phyloP scores from a whole-genome alignment of 371 early-diverging fungal genomes.

The Mucor velutinosus region DNA sequence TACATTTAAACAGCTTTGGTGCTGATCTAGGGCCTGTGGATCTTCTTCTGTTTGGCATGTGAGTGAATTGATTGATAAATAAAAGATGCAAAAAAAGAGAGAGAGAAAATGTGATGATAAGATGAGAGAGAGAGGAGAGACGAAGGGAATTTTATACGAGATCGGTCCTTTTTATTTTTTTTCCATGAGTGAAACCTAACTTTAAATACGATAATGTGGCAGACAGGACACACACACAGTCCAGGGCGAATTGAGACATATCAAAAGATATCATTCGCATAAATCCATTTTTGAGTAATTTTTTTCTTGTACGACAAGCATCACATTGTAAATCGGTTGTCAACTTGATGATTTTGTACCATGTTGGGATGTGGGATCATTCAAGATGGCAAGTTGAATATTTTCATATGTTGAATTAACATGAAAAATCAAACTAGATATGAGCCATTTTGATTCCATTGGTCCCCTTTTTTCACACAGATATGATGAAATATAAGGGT shows the following conservation, averaged over 20 bases:
- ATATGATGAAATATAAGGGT: background rate
- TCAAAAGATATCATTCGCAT: constrained; percentile 81
- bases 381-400: background rate
- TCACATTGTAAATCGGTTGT: background rate
- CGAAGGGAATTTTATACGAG: background rate
- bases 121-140: background rate
- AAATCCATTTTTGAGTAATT: constrained; percentile 58
- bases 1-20: constrained; percentile 51
- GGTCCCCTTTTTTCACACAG: background rate
- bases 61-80: background rate
- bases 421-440: background rate
- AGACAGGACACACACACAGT: background rate
- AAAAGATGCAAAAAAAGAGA: background rate
- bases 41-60: constrained; percentile 24
- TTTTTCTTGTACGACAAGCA: background rate
- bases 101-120: background rate
- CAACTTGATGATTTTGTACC: background rate
- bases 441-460: background rate
- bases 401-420: background rate
- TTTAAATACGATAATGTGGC: constrained; percentile 10
- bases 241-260: constrained; percentile 50
- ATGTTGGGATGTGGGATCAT: background rate
- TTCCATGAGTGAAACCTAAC: constrained; percentile 19
- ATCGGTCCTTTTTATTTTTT: constrained; percentile 13
- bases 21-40: constrained; percentile 9